A percentile compares a stretch with the other conserved stretches of the same genome.
These are phyloP conservation scores for Orobanche coerulescens DNA, from an alignment of 257 asterid species.

Conservation along the genomic window DNA sequence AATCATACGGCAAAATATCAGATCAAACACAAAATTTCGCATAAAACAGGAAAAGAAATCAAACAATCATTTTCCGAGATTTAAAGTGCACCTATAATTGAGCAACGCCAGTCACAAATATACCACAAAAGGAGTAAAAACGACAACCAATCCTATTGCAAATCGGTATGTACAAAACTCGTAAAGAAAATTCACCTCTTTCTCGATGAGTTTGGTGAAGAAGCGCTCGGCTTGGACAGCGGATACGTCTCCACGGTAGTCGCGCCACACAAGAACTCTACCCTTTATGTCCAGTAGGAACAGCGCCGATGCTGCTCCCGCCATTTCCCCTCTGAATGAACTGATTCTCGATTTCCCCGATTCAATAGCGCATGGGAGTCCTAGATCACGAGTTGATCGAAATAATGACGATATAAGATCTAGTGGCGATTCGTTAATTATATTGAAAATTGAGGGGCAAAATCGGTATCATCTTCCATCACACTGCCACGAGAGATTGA, in stretches of 20 bases:
- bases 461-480: constrained; percentile 15
- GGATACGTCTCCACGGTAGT: constrained; percentile 94
- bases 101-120: background rate
- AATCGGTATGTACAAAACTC: background rate
- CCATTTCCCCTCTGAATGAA: constrained; percentile 37
- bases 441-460: constrained; percentile 10
- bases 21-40: constrained; percentile 30
- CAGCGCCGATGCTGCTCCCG: constrained; percentile 99
- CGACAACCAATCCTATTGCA: constrained; percentile 6
- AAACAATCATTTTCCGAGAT: background rate
- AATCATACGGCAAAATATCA: constrained; percentile 9
- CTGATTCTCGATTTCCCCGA: constrained; percentile 15
- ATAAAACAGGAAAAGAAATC: background rate
- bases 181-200: constrained; percentile 46
- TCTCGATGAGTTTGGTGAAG: constrained; percentile 85
- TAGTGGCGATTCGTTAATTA: constrained; percentile 20
- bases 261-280: constrained; percentile 95
- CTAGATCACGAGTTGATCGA: constrained; percentile 32
- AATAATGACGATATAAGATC: constrained; percentile 28
- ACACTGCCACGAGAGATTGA: constrained; percentile 14
- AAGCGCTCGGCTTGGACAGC: constrained; percentile 82
- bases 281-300: constrained; percentile 97
- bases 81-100: background rate
- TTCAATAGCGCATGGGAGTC: constrained; percentile 19
- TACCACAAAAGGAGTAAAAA: background rate